Evolutionary conservation across 2,329 filamentous ascomycete genomes (phyloP).

Genomic region (Arthroderma sp.): DNA sequence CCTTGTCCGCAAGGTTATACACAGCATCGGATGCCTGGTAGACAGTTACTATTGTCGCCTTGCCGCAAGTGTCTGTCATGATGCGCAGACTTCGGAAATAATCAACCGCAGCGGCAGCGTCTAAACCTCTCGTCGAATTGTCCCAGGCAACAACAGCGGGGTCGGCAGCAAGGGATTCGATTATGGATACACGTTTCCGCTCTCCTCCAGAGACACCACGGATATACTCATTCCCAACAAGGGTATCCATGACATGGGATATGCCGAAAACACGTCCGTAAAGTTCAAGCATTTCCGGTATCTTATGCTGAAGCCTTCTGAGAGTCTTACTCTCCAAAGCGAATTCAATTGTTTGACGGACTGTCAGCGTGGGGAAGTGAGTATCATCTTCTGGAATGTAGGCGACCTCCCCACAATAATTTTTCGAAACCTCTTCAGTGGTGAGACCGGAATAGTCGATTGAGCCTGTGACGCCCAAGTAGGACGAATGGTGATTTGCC

Average conservation of each 20-base stretch:
- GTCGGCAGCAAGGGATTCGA: conserved; percentile 66
- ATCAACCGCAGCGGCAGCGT: conserved; percentile 54
- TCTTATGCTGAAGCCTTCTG: conserved; percentile 48
- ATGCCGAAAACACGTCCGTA: conserved; percentile 33
- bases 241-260: conserved; percentile 62
- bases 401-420: conserved; percentile 55
- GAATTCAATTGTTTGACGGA: conserved; percentile 60
- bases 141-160: conserved; percentile 64
- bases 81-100: conserved; percentile 59
- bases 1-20: conserved; percentile 63
- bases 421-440: conserved; percentile 44
- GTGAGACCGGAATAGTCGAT: conserved; percentile 60
- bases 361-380: conserved; percentile 56
- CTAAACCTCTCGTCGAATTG: conserved; percentile 57
- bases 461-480: conserved; percentile 53
- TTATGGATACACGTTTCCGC: conserved; percentile 67
- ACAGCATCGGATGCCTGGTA: conserved; percentile 79
- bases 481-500: conserved; percentile 43
- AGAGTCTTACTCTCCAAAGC: conserved; percentile 76
- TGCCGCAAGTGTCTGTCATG: conserved; percentile 71
- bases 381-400: conserved; percentile 61
- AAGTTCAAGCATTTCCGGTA: conserved; percentile 22
- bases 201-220: conserved; percentile 71
- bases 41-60: conserved; percentile 70
- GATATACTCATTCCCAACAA: conserved; percentile 70